These are phyloP conservation scores for Phallus indusiatus DNA, from an alignment of 768 basidiomycete genomes.

Conservation along the genomic window DNA sequence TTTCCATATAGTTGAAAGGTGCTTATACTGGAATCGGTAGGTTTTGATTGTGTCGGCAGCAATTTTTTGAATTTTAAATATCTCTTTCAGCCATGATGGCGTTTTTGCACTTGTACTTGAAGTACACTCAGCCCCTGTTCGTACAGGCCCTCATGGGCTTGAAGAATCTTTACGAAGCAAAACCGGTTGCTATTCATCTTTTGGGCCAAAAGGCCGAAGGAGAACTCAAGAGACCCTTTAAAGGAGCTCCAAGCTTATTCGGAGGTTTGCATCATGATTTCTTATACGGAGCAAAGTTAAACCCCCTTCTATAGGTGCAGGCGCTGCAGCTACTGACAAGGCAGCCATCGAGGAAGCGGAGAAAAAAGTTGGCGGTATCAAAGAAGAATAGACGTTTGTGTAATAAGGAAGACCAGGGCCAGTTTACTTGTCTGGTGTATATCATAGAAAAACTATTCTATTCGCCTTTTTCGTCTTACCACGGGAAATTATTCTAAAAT, in stretches of 20 bases:
- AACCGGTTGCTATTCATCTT: constrained; percentile 73
- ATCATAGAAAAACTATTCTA: not conserved
- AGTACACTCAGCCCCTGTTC: constrained; percentile 94
- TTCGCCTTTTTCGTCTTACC: not conserved
- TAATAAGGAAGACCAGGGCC: not conserved
- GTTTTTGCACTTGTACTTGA: constrained; percentile 89
- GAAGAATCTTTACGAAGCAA: constrained; percentile 83
- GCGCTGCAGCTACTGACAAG: constrained; percentile 77
- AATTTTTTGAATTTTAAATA: constrained; percentile 42
- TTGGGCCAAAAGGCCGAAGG: constrained; percentile 73
- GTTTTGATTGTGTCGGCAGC: not conserved
- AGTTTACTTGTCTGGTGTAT: not conserved
- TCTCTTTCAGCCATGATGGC: constrained; percentile 78
- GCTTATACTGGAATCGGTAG: constrained; percentile 32
- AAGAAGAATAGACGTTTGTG: constrained; percentile 49
- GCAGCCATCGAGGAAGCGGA: constrained; percentile 85
- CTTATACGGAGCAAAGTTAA: not conserved
- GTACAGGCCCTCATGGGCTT: constrained; percentile 93
- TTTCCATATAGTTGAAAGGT: constrained; percentile 21
- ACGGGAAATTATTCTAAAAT: not conserved
- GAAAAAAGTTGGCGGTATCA: constrained; percentile 72
- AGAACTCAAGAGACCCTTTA: constrained; percentile 87
- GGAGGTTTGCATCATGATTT: constrained; percentile 38
- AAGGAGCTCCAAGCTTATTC: constrained; percentile 57
- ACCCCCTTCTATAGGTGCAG: constrained; percentile 26